Base-by-base conservation (phyloP, 768 basidiomycete genomes). In the Dictyophora rubrovolvata region DNA sequence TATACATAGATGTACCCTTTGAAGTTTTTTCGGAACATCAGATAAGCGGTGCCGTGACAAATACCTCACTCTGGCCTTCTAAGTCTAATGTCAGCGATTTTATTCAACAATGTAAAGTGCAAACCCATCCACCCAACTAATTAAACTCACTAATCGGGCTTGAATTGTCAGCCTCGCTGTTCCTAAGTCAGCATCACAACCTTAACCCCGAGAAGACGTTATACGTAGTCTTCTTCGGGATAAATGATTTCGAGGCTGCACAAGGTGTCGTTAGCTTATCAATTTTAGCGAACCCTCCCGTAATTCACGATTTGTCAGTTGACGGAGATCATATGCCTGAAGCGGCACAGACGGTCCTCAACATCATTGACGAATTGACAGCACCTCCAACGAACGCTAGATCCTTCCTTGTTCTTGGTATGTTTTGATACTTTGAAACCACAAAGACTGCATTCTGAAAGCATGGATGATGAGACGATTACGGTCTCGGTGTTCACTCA, bases 201-300 rank as follows among this genome's bases (percentile, higher is more conserved):
- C 68, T 81, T 6, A 70, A 80, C 61, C 73, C 79, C 0, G 65
- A 69, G 1, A 77, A 76, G 1, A 80, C 80, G 2, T 67, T 82
- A 7, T 82, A 79, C 55, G 72, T 73, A 1, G 64, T 78, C 9
- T 82, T 82, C 65, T 80, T 81, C 60, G 80, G 80, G 10, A 82
- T 80, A 57, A 81, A 79, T 78, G 42, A 42, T n/a, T 14, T 42
- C 10, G 12, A 12, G n/a, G 42, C 42, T 42, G 12, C 42, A 2
- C 42, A 42, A 42, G n/a, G 42, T 42, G 54, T 18, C 0, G 10
- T 14, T 52, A 36, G 10, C 55, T 11, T 14, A 36, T 33, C 14
- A 28, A 7, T 28, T 7, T 7, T 28, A 28, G 28, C 7, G 28
- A 28, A 28, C 28, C 28, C 28, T 28, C 28, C 28, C 2, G 4